phyloP scores from a whole-genome alignment of 345 rosid species.

The Euclidium syriacum region DNA sequence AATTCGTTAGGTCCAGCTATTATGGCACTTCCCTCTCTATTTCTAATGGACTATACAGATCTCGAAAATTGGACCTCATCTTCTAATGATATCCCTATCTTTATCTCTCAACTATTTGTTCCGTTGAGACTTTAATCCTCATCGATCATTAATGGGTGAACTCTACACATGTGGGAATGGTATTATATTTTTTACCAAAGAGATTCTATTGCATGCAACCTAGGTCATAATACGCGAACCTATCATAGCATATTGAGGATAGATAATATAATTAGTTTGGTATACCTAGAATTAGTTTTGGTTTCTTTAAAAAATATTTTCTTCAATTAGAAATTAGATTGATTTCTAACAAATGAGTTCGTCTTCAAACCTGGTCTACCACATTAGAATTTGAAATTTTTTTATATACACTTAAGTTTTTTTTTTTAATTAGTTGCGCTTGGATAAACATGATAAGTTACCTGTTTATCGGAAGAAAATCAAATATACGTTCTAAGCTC shows the following conservation, averaged over 20 bases:
- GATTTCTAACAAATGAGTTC: neutral
- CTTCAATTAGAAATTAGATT: neutral
- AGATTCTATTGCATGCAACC: no score
- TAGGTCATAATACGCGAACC: no score
- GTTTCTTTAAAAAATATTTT: neutral
- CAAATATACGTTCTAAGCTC: no score
- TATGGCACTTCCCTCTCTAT: neutral
- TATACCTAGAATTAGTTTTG: conserved; percentile 1
- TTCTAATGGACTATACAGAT: neutral
- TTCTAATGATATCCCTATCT: neutral
- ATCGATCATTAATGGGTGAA: neutral
- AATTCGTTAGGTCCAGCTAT: neutral
- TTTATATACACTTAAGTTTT: no score
- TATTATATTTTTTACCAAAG: no score
- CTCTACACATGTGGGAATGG: neutral
- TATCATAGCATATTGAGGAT: neutral
- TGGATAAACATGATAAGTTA: no score
- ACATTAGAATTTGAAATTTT: neutral
- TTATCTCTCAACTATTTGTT: neutral
- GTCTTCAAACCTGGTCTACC: neutral
- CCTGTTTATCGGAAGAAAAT: no score
- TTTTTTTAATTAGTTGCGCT: no score
- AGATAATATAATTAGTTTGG: neutral
- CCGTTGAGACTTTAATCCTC: neutral
- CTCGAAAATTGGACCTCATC: neutral